phyloP scores from a whole-genome alignment of 2,329 filamentous ascomycete genomes.

The Colletotrichum tamarilloi region DNA sequence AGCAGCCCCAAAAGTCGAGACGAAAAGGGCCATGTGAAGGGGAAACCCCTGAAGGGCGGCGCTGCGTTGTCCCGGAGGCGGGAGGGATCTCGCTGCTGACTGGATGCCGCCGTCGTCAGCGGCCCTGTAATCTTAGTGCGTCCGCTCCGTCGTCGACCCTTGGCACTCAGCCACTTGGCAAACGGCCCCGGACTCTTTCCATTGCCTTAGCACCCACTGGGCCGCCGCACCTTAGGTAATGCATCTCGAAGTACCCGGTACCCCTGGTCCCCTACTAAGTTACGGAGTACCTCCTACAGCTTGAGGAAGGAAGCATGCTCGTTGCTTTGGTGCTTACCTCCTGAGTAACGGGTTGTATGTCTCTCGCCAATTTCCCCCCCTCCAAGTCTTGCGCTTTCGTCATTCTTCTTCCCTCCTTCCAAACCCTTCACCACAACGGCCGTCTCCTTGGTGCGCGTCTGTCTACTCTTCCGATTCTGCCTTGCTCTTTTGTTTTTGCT shows the following conservation, averaged over 20 bases:
- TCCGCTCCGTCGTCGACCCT: conserved; percentile 14
- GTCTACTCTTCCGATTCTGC: background rate
- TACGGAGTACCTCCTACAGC: background rate
- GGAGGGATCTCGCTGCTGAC: conserved; percentile 17
- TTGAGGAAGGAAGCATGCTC: background rate
- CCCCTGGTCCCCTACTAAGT: background rate
- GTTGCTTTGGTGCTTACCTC: background rate
- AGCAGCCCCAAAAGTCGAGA: background rate
- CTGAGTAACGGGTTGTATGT: background rate
- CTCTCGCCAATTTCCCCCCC: background rate
- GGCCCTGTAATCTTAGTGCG: conserved; percentile 33
- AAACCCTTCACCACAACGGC: background rate
- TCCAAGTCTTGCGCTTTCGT: background rate
- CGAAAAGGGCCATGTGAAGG: background rate
- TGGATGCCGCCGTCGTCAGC: conserved; percentile 21
- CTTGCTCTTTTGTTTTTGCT: background rate
- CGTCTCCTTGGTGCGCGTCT: background rate
- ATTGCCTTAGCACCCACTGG: background rate
- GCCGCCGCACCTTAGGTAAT: background rate
- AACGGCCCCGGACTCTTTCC: background rate
- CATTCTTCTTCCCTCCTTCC: background rate
- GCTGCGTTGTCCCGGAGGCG: conserved; percentile 12
- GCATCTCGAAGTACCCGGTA: background rate
- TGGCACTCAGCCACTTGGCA: conserved; percentile 26
- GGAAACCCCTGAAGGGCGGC: conserved; percentile 21